phyloP scores from a whole-genome alignment of 1,284 basidiomycete species.

The Ganoderma meredithae region DNA sequence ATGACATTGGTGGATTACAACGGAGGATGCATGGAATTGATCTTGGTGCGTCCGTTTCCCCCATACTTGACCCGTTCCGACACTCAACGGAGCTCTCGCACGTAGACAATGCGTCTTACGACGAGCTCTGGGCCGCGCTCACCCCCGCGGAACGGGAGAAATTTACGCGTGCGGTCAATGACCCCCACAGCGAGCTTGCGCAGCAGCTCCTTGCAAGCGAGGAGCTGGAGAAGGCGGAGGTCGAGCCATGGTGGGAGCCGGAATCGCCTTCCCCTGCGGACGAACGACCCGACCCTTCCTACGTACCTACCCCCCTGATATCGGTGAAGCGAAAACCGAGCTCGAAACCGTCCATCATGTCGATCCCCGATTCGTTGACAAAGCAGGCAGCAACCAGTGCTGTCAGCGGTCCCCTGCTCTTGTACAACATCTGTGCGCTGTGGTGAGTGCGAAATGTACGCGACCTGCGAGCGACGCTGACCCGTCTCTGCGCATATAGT shows the following conservation, averaged over 20 bases:
- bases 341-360: conserved; percentile 52
- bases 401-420: conserved; percentile 49
- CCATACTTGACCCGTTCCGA: no score
- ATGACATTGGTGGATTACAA: conserved; percentile 53
- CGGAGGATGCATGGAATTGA: conserved; percentile 62
- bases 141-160: conserved; percentile 62
- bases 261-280: background rate
- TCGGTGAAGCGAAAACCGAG: conserved; percentile 41
- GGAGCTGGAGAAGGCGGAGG: conserved; percentile 48
- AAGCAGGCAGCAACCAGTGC: conserved; percentile 42
- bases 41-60: conserved; percentile 55
- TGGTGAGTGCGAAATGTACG: conserved; percentile 53
- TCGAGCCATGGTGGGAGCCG: conserved; percentile 41
- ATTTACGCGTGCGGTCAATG: conserved; percentile 63
- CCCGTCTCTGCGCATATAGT: conserved; percentile 44
- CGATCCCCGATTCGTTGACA: conserved; percentile 57
- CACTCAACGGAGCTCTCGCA: conserved; percentile 9
- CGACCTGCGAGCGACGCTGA: background rate
- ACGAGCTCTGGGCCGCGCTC: conserved; percentile 71
- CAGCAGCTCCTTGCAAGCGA: conserved; percentile 66
- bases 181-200: conserved; percentile 65
- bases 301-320: background rate
- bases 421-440: conserved; percentile 73
- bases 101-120: conserved; percentile 60
- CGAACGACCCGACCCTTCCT: background rate